phyloP scores from a whole-genome alignment of 352 stramenopile species.

The Phytopythium aichiense region DNA sequence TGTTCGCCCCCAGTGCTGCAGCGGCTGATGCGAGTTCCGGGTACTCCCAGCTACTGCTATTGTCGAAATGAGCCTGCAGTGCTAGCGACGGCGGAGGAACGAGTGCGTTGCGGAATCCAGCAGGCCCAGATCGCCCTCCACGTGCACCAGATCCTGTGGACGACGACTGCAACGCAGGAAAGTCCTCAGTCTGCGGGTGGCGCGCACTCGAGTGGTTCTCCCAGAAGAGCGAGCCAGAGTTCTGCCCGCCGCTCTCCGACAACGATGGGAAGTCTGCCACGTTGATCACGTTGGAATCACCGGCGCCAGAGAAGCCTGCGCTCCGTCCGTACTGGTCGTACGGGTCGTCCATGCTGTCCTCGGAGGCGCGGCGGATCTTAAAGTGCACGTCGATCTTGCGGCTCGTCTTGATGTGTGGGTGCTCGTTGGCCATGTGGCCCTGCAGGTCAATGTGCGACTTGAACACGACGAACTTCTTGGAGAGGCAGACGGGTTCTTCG shows the following conservation, averaged over 20 bases:
- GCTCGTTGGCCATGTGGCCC: slow-evolving; percentile 72
- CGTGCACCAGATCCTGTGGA: slow-evolving; percentile 1
- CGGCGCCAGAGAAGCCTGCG: slow-evolving; percentile 15
- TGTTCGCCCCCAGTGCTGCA: slow-evolving; percentile 72
- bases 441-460: slow-evolving; percentile 84
- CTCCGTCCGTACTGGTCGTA: slow-evolving; percentile 55
- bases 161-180: slow-evolving; percentile 45
- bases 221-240: slow-evolving; percentile 50
- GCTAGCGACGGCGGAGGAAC: slow-evolving; percentile 60
- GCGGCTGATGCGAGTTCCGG: slow-evolving; percentile 57
- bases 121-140: slow-evolving; percentile 9
- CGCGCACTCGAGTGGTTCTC: slow-evolving; percentile 48
- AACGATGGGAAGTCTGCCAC: slow-evolving; percentile 85
- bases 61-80: slow-evolving; percentile 72
- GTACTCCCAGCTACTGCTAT: slow-evolving; percentile 63
- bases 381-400: slow-evolving; percentile 88
- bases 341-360: slow-evolving; percentile 32
- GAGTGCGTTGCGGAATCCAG: slow-evolving; percentile 68
- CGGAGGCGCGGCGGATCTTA: slow-evolving; percentile 55
- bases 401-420: slow-evolving; percentile 82
- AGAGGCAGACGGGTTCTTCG: slow-evolving; percentile 76
- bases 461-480: slow-evolving; percentile 90
- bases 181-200: slow-evolving; percentile 55
- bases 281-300: slow-evolving; percentile 55
- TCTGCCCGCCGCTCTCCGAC: slow-evolving; percentile 19